These are phyloP conservation scores for Coprinellus aureogranulatus DNA, from an alignment of 768 basidiomycete species.

Conservation along the genomic window DNA sequence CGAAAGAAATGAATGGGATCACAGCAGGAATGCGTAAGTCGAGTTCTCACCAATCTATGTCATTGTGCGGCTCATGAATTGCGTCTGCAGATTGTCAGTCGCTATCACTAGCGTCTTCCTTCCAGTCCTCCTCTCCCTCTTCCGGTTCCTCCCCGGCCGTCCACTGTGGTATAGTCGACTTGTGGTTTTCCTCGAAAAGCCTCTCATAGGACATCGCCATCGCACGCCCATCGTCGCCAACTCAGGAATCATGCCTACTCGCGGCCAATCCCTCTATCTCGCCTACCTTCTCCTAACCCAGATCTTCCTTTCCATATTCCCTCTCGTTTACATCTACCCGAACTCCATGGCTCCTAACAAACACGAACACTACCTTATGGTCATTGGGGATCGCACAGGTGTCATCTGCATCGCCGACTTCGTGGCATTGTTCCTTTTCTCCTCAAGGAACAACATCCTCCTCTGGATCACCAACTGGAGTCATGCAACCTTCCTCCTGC, in stretches of 20 bases:
- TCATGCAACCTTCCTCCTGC: constrained; percentile 12
- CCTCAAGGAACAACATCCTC: constrained; percentile 11
- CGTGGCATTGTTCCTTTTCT: constrained; percentile 12
- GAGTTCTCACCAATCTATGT: too few species aligned
- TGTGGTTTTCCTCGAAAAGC: constrained; percentile 3
- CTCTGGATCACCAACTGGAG: constrained; percentile 15
- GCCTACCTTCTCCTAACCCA: constrained; percentile 9
- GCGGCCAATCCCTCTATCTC: constrained; percentile 10
- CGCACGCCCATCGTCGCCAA: constrained; percentile 2
- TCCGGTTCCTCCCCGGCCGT: constrained; percentile 10
- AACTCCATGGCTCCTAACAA: constrained; percentile 2
- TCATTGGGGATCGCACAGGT: constrained; percentile 9
- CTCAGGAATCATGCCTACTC: constrained; percentile 8
- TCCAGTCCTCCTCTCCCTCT: constrained; percentile 6
- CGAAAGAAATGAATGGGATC: background rate
- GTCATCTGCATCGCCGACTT: constrained; percentile 11
- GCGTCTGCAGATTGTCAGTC: too few species aligned
- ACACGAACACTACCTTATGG: background rate
- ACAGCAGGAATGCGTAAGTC: constrained; percentile 2
- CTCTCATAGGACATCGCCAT: constrained; percentile 5
- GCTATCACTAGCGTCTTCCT: constrained; percentile 7
- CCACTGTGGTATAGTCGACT: constrained; percentile 11
- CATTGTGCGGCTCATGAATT: too few species aligned
- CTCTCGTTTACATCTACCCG: constrained; percentile 6
- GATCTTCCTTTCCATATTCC: constrained; percentile 10